Conservation (phyloP, 257 asterid genomes). For the Nicotiana attenuata region DNA sequence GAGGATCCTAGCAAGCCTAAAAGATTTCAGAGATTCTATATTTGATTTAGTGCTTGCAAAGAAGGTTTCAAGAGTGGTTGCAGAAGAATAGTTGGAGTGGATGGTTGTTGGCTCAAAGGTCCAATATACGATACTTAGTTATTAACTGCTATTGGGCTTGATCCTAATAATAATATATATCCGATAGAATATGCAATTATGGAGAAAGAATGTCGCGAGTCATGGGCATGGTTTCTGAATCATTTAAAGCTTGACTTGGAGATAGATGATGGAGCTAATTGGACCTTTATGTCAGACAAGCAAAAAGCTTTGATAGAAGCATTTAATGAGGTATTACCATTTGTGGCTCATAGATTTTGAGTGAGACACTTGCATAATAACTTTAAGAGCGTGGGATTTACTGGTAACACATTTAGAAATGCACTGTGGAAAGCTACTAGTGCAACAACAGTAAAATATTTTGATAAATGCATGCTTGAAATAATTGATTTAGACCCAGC, state of each 20-base stretch:
- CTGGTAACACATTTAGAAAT: background rate
- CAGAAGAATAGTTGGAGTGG: background rate
- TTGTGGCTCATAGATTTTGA: background rate
- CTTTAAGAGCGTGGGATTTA: background rate
- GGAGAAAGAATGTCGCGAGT: background rate
- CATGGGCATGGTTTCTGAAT: constrained; percentile 8
- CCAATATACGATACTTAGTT: background rate
- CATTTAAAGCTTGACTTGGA: background rate
- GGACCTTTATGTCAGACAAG: constrained; percentile 15
- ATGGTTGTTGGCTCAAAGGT: background rate
- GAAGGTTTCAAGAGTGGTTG: background rate
- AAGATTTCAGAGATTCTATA: background rate
- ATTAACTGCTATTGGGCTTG: background rate
- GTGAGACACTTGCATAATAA: background rate
- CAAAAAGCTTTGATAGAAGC: constrained; percentile 14
- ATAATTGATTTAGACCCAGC: too few species aligned
- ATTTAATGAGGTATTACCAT: background rate
- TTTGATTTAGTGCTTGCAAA: background rate
- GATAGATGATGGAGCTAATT: background rate
- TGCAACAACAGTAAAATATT: too few species aligned
- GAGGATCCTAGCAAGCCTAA: background rate
- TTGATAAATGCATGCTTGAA: too few species aligned
- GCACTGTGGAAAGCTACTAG: too few species aligned
- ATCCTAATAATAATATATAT: constrained; percentile 15
- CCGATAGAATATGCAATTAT: constrained; percentile 17